A percentile compares a stretch with the other conserved stretches of the same genome.
Conservation (phyloP, 1,284 basidiomycete species). For the Cryptococcus wingfieldii region DNA sequence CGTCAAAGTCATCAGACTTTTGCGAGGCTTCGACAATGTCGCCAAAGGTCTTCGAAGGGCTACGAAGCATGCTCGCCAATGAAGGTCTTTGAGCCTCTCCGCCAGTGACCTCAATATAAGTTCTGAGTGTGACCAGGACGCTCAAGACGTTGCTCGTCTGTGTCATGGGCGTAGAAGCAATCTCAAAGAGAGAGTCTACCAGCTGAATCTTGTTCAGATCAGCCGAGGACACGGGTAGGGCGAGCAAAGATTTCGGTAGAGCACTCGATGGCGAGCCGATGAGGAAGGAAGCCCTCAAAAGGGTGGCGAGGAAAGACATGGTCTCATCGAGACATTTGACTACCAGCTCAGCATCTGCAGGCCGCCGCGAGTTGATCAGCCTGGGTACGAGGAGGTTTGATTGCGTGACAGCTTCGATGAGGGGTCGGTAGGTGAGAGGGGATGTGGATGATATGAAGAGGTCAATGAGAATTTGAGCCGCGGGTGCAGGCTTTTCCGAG, state of each 20-base stretch:
- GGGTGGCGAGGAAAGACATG: conserved; percentile 24
- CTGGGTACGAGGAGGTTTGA: conserved; percentile 20
- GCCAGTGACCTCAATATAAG: conserved; percentile 30
- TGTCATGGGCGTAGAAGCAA: conserved; percentile 22
- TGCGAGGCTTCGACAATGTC: conserved; percentile 22
- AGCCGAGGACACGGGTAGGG: conserved; percentile 15
- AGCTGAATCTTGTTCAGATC: conserved; percentile 29
- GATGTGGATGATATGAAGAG: conserved; percentile 35
- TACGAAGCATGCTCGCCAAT: conserved; percentile 37
- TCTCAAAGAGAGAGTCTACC: conserved; percentile 33
- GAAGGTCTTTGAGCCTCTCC: conserved; percentile 27
- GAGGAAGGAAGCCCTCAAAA: conserved; percentile 26
- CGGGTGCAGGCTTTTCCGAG: conserved; percentile 15
- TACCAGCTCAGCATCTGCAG: conserved; percentile 27
- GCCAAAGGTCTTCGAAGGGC: conserved; percentile 24
- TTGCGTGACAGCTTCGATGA: conserved; percentile 38
- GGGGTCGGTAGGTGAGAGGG: conserved; percentile 36
- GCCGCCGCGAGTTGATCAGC: conserved; percentile 22
- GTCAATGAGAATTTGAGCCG: conserved; percentile 30
- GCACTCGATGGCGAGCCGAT: conserved; percentile 18
- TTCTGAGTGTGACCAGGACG: conserved; percentile 25
- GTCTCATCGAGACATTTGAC: conserved; percentile 26
- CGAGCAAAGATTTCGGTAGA: conserved; percentile 29
- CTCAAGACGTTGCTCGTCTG: conserved; percentile 20
- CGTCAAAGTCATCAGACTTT: conserved; percentile 24